Base-by-base conservation (phyloP, 2,329 filamentous ascomycete genomes). In the Chaetothyriales sp. region DNA sequence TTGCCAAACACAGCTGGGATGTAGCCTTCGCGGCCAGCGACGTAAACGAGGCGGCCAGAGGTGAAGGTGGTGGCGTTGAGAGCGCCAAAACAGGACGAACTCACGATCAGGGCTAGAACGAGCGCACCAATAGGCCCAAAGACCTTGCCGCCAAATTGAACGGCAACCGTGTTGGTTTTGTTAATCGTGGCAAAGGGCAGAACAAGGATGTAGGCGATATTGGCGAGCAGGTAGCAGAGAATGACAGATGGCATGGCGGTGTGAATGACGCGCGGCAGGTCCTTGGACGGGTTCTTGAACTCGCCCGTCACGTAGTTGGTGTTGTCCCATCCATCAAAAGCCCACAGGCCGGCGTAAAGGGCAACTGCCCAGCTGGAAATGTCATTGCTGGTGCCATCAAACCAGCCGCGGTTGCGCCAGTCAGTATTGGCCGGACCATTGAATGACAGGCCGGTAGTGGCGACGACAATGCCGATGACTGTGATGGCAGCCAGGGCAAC, bases 271-370 rank as follows among this genome's bases (percentile, higher is more conserved):
- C 87, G 81, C 0, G 92, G 92, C 8, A 98, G 80, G 65, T 98
- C 92, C 56, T 88, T 81, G 46, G 78, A 78, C 0, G 92, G 87
- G 63, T 95, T 89, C 61, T 88, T 84, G 71, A 98, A 96, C 68
- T 98, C 92, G 60, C 89, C 92, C 0, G 93, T 88, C 5, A 98
- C 92, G 63, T 95, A 98, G 68, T 95, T 98, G 55, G 90, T 94
- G 66, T 98, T 98, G 65, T 98, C 92, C 92, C 92, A 98, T 26
- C 92, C 92, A 64, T 98, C 92, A 68, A 92, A 98, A 0, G 92
- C 92, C 92, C 92, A 98, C 4, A 98, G 75, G 7, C 92, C 92
- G 15, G 88, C 90, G 65, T 98, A 98, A 46, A 98, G 70, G 0
- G 92, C 92, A 46, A 98, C 84, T 2, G 92, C 92, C 85, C 89